Percentiles rank a stretch among this genome's conserved stretches.
Conservation (phyloP, 176 grass and related monocot genomes). For the bread wheat (Triticum aestivum) region DNA sequence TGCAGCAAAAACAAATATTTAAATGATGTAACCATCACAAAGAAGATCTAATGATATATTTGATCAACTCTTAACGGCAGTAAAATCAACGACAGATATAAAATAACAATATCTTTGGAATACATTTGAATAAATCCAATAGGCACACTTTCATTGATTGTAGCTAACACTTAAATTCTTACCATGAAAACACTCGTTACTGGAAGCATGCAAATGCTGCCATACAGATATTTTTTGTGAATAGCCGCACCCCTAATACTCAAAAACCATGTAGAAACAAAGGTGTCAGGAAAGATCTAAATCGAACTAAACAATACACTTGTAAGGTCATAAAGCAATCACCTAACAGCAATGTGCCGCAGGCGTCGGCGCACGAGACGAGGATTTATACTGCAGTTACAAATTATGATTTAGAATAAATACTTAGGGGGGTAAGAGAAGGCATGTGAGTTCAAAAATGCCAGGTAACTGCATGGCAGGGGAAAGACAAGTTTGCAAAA, state of each 20-base stretch:
- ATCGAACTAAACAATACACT: not conserved
- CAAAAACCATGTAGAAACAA: conserved; percentile 33
- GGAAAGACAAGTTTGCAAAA: not conserved
- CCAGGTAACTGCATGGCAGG: not conserved
- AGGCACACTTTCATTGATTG: not conserved
- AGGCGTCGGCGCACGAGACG: conserved; percentile 86
- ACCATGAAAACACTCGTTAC: conserved; percentile 70
- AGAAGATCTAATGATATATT: not conserved
- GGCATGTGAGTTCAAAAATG: not conserved
- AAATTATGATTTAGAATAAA: conserved; percentile 26
- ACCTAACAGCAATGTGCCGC: conserved; percentile 86
- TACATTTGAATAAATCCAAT: not conserved
- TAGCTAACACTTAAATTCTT: conserved; percentile 32
- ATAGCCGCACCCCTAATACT: conserved; percentile 63
- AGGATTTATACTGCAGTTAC: conserved; percentile 79
- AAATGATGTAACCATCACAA: not conserved
- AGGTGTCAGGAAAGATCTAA: conserved; percentile 24
- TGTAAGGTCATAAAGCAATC: conserved; percentile 3
- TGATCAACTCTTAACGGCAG: not conserved
- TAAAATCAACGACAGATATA: not conserved
- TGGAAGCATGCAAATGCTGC: conserved; percentile 74
- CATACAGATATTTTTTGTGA: conserved; percentile 86
- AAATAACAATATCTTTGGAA: not conserved
- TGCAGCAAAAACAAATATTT: not conserved
- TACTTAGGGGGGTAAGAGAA: not conserved